phyloP scores from a whole-genome alignment of 805 yeast genomes.

The Suhomyces sp. region DNA sequence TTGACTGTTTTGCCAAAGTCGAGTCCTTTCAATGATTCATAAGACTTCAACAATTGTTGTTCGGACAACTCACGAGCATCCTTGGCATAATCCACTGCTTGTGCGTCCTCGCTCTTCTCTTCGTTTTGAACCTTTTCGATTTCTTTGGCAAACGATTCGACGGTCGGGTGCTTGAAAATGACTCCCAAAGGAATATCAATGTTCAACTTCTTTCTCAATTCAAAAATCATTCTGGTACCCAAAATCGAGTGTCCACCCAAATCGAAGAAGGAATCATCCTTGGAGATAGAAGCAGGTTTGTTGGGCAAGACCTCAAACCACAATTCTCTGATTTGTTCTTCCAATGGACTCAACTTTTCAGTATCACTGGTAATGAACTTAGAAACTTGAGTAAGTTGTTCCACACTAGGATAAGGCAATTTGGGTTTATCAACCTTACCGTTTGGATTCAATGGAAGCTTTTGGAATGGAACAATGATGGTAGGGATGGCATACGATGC shows the following conservation, averaged over 20 bases:
- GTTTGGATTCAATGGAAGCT: constrained; percentile 92
- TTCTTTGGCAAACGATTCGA: constrained; percentile 71
- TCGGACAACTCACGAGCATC: constrained; percentile 64
- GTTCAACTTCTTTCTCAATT: constrained; percentile 71
- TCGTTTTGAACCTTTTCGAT: constrained; percentile 53
- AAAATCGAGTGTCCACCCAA: constrained; percentile 97
- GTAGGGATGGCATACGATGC: constrained; percentile 95
- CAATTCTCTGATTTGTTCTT: constrained; percentile 67
- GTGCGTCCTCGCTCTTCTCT: constrained; percentile 24
- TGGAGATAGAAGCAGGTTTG: constrained; percentile 71
- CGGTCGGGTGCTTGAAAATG: constrained; percentile 86
- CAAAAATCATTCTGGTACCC: constrained; percentile 96
- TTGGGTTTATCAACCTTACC: constrained; percentile 98
- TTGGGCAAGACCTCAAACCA: constrained; percentile 88
- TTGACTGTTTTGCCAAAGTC: constrained; percentile 40
- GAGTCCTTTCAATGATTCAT: constrained; percentile 41
- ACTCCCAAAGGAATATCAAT: constrained; percentile 87
- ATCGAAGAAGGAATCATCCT: constrained; percentile 90
- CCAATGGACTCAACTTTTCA: constrained; percentile 55
- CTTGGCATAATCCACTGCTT: constrained; percentile 51
- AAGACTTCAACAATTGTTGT: constrained; percentile 41
- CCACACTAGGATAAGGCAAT: constrained; percentile 89
- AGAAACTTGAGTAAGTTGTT: constrained; percentile 77
- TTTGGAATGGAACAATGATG: constrained; percentile 79
- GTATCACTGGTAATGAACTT: constrained; percentile 44